Evolutionary conservation across 1,284 basidiomycete species (phyloP).

Genomic region (Cutaneotrichosporon dermatis): DNA sequence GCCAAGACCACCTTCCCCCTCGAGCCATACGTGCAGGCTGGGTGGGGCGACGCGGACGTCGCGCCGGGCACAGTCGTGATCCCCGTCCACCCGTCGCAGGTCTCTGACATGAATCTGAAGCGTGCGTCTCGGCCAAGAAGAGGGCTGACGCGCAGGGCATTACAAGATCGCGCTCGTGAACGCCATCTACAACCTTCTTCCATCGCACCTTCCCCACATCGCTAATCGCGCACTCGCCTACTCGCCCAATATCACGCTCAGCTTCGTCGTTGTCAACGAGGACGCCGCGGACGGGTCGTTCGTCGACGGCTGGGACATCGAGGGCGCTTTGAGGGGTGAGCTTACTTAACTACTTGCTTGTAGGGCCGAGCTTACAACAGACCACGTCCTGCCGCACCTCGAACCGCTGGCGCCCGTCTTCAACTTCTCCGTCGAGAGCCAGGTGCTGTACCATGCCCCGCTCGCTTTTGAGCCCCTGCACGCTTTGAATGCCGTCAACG

Average conservation of each 20-base stretch:
- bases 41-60: slow-evolving; percentile 7
- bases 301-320: slow-evolving; percentile 67
- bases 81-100: slow-evolving; percentile 32
- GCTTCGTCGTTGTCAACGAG: slow-evolving; percentile 68
- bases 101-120: slow-evolving; percentile 28
- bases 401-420: slow-evolving; percentile 63
- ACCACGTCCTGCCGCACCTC: slow-evolving; percentile 64
- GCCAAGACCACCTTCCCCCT: slow-evolving; percentile 36
- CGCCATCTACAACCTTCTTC: slow-evolving; percentile 57
- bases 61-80: slow-evolving; percentile 33
- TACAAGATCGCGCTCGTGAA: slow-evolving; percentile 49
- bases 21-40: slow-evolving; percentile 37
- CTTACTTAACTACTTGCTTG: too few species aligned
- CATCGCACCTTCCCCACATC: slow-evolving; percentile 50
- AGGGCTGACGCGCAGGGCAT: slow-evolving; percentile 20
- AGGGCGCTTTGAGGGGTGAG: slow-evolving; percentile 61
- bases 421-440: slow-evolving; percentile 89
- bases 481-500: neutral
- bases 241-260: slow-evolving; percentile 62
- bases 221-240: slow-evolving; percentile 55
- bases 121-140: slow-evolving; percentile 16
- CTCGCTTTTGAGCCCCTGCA: slow-evolving; percentile 66
- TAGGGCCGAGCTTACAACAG: slow-evolving; percentile 55
- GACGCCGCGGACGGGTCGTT: slow-evolving; percentile 65
- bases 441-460: slow-evolving; percentile 87